phyloP scores from a whole-genome alignment of 352 stramenopile genomes.

The Phytopythium cucurbitacearum region DNA sequence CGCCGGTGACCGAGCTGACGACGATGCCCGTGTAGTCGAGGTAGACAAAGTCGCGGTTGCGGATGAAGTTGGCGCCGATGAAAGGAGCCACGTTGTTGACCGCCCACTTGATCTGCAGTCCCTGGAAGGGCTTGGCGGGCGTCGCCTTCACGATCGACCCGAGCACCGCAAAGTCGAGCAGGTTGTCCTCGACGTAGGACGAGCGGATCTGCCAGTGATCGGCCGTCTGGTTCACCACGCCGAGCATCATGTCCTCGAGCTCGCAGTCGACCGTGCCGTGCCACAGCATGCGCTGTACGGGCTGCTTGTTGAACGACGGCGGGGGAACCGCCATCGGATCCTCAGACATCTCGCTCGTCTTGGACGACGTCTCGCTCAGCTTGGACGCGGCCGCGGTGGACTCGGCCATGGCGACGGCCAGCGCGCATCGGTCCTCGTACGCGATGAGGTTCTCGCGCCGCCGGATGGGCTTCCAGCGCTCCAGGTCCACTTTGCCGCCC shows the following conservation, averaged over 20 bases:
- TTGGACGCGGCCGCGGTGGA: neutral
- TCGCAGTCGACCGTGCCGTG: conserved; percentile 39
- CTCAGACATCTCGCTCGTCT: conserved; percentile 9
- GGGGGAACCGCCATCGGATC: conserved; percentile 12
- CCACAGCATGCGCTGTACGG: conserved; percentile 19
- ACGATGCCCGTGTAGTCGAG: conserved; percentile 42
- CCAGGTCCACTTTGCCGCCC: conserved; percentile 30
- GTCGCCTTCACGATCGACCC: conserved; percentile 17
- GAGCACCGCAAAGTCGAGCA: conserved; percentile 21
- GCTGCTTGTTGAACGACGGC: conserved; percentile 4
- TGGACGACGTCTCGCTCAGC: conserved; percentile 13
- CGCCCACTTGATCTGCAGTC: conserved; percentile 32
- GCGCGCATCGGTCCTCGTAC: conserved; percentile 36
- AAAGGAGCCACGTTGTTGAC: conserved; percentile 29
- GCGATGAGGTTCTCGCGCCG: conserved; percentile 40
- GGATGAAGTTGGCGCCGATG: conserved; percentile 19
- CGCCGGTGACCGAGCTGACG: conserved; percentile 17
- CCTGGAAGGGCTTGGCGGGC: conserved; percentile 20
- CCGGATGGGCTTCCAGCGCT: conserved; percentile 47
- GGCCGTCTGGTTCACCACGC: conserved; percentile 23
- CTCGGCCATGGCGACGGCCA: conserved; percentile 16
- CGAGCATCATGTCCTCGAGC: conserved; percentile 41
- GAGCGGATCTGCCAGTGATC: conserved; percentile 34
- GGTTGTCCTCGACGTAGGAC: conserved; percentile 38
- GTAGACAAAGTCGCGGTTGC: conserved; percentile 36